Conservation (phyloP, 106 monocot species). For the Triglochin maritima region DNA sequence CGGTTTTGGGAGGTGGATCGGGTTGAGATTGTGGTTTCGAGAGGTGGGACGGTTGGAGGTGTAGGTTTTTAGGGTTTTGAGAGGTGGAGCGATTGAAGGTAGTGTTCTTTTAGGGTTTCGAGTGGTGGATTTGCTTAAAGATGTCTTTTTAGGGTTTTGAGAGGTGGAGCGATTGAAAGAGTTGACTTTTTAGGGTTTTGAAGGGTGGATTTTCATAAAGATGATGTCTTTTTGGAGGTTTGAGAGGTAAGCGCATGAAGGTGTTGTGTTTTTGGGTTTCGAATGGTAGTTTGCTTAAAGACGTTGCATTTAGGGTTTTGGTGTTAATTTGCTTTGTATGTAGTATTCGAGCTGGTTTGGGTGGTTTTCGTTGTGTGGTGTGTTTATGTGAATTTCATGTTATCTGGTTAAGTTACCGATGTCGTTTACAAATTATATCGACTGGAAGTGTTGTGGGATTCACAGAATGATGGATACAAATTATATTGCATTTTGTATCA, state of each 20-base stretch:
- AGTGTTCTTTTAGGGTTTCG: too few species aligned
- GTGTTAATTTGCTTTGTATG: too few species aligned
- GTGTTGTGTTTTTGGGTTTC: not conserved
- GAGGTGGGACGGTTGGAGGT: not conserved
- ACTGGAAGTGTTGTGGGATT: too few species aligned
- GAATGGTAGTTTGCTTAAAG: not conserved
- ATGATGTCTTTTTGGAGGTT: not conserved
- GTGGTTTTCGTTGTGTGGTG: too few species aligned
- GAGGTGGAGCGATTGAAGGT: not conserved
- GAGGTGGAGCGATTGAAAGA: not conserved
- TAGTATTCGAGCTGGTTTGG: too few species aligned
- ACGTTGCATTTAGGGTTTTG: not conserved
- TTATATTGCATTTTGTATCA: too few species aligned
- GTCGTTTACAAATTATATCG: too few species aligned
- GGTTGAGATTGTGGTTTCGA: constrained; percentile 13
- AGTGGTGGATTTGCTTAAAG: not conserved
- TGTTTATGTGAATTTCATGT: too few species aligned
- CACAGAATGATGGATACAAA: too few species aligned
- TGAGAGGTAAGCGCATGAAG: not conserved
- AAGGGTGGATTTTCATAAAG: not conserved
- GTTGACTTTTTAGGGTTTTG: not conserved
- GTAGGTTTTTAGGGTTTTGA: not conserved
- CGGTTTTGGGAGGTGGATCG: constrained; percentile 1
- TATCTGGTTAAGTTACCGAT: too few species aligned
- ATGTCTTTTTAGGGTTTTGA: constrained; percentile 3